A percentile compares a stretch with the other conserved stretches of the same genome.
phyloP scores from a whole-genome alignment of 2,329 filamentous ascomycete genomes.

The Tolypocladium inflatum region DNA sequence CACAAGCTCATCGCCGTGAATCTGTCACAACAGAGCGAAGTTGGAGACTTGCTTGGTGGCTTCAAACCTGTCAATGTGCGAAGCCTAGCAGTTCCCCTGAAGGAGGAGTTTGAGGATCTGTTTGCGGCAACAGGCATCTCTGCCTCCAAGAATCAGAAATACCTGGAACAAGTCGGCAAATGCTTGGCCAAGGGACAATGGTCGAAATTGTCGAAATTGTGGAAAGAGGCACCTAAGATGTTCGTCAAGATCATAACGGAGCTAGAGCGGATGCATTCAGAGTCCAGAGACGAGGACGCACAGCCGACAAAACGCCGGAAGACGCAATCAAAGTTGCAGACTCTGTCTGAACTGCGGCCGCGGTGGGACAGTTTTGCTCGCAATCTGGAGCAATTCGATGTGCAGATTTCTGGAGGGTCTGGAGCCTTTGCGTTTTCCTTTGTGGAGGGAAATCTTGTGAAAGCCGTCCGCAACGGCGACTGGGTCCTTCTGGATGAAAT shows the following conservation, averaged over 20 bases:
- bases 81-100: slow-evolving; percentile 77
- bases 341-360: slow-evolving; percentile 44
- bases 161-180: slow-evolving; percentile 72
- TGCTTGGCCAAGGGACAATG: slow-evolving; percentile 76
- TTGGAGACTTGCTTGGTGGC: slow-evolving; percentile 86
- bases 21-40: slow-evolving; percentile 94
- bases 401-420: slow-evolving; percentile 63
- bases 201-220: slow-evolving; percentile 75
- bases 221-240: slow-evolving; percentile 83
- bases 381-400: slow-evolving; percentile 68
- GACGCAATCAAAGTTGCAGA: slow-evolving; percentile 57
- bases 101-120: slow-evolving; percentile 87
- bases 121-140: slow-evolving; percentile 82
- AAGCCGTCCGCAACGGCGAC: slow-evolving; percentile 89
- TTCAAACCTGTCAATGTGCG: slow-evolving; percentile 94
- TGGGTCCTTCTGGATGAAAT: slow-evolving; percentile 98
- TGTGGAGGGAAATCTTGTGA: slow-evolving; percentile 90
- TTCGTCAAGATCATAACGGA: slow-evolving; percentile 61
- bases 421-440: slow-evolving; percentile 88
- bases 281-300: slow-evolving; percentile 22
- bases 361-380: slow-evolving; percentile 75
- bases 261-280: slow-evolving; percentile 34
- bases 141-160: slow-evolving; percentile 75
- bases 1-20: slow-evolving; percentile 90
- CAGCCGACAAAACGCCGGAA: slow-evolving; percentile 63